Base-by-base conservation (phyloP, 805 yeast species). In the Saturnispora diversa region DNA sequence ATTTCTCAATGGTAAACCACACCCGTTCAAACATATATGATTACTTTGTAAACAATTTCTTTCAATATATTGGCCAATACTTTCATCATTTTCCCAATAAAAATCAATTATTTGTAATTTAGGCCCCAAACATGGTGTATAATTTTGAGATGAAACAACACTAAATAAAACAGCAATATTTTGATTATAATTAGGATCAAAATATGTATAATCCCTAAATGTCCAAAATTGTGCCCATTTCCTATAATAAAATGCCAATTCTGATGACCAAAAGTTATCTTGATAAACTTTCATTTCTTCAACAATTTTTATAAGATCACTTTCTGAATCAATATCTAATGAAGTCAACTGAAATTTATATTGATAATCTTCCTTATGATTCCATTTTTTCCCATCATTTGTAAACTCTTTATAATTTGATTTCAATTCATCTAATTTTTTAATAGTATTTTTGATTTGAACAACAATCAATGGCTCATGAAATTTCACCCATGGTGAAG, bases 91-190 rank as follows among this genome's bases (percentile, higher is more conserved):
- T 36, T 86, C 95, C 66, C 95, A 77, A 56, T 90, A 92, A 54
- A 72, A 94, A 46, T 88, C 96, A 36, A 88, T 80, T 2, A 79
- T 75, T 25, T 84, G 77, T n/a, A 77, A 66, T 41, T 77, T 85
- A 0, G 99, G 98, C 0, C 97, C 97, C 30, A 78, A 66, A 53
- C 98, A 92, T 0, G 97, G 97, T 0, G 94, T 86, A 0, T 94
- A 83, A 30, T 85, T 82, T 51, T 80, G 81, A 7, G 79, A 74
- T 3, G 90, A 83, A 1, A 87, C 90, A 63, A 85, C 75, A 1
- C 95, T 83, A 52, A 82, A 85, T 19, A 90, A 64, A 11, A 86
- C 74, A 5, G 83, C 74, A 23, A 94, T 75, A 50, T 74, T 81
- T 52, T 86, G 95, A 55, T 90, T 96, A 31, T 70, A 68, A 15